Conservation (phyloP, 2,329 filamentous ascomycete species). For the Ascochyta fabae region DNA sequence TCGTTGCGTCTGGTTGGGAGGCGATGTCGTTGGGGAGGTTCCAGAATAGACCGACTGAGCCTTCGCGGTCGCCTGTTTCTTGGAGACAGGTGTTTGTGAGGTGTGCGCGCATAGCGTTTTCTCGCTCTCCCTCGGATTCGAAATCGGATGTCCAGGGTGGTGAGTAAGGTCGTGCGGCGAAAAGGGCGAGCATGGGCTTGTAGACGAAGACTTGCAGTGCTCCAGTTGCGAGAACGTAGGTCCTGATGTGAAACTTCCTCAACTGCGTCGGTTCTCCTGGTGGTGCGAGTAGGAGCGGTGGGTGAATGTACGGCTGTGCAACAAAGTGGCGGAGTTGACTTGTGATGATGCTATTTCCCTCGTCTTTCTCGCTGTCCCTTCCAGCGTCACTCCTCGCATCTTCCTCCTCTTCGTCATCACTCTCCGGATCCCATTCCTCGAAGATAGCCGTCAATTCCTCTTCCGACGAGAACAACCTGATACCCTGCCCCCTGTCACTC, state of each 20-base stretch:
- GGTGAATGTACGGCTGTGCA: constrained; percentile 92
- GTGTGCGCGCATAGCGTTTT: constrained; percentile 69
- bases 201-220: constrained; percentile 85
- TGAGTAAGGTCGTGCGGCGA: constrained; percentile 76
- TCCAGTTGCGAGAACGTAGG: constrained; percentile 84
- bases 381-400: constrained; percentile 43
- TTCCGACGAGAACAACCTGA: constrained; percentile 85
- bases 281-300: constrained; percentile 73
- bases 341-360: constrained; percentile 70
- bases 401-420: constrained; percentile 64
- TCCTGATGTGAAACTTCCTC: constrained; percentile 93
- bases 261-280: constrained; percentile 35
- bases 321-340: constrained; percentile 96
- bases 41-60: constrained; percentile 79
- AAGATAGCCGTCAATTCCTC: constrained; percentile 86
- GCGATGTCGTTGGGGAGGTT: constrained; percentile 57
- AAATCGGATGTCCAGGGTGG: constrained; percentile 60
- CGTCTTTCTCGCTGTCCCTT: constrained; percentile 48
- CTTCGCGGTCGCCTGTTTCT: constrained; percentile 60
- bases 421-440: constrained; percentile 83
- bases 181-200: constrained; percentile 89
- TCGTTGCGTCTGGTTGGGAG: constrained; percentile 20
- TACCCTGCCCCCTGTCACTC: constrained; percentile 95
- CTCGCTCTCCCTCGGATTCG: constrained; percentile 23
- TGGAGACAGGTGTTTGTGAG: constrained; percentile 97